Conservation (phyloP, 805 yeast species). For the Pichia rugopelliculosa region DNA sequence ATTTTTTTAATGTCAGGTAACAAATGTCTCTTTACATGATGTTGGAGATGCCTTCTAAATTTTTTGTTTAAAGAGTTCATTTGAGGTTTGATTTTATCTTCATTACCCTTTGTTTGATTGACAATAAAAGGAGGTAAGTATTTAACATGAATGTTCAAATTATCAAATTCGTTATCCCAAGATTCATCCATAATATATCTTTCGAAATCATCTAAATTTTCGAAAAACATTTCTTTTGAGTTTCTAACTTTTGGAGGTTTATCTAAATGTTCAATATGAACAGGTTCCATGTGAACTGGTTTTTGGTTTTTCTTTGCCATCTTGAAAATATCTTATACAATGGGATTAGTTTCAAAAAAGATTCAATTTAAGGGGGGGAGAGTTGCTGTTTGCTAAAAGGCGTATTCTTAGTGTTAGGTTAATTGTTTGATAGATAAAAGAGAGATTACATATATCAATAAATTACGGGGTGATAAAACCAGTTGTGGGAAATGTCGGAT, state of each 20-base stretch:
- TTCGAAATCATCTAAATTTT: conserved; percentile 56
- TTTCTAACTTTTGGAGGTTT: conserved; percentile 25
- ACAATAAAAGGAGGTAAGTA: conserved; percentile 72
- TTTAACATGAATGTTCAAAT: conserved; percentile 55
- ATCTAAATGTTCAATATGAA: conserved; percentile 24
- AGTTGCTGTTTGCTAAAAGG: too few relatives aligned
- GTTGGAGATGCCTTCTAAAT: conserved; percentile 66
- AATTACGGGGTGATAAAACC: too few relatives aligned
- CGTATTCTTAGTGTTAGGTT: too few relatives aligned
- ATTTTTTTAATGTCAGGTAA: conserved; percentile 56
- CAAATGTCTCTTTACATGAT: conserved; percentile 66
- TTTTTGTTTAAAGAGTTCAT: conserved; percentile 66
- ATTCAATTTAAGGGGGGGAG: too few relatives aligned
- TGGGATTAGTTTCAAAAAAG: not conserved
- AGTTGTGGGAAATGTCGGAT: too few relatives aligned
- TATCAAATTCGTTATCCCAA: conserved; percentile 69
- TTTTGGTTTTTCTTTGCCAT: conserved; percentile 22
- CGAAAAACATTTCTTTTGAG: conserved; percentile 38
- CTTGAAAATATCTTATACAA: not conserved
- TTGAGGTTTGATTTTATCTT: conserved; percentile 64
- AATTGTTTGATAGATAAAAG: too few relatives aligned
- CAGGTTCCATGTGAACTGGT: conserved; percentile 21
- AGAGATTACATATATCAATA: too few relatives aligned
- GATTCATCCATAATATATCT: conserved; percentile 61
- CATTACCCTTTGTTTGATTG: conserved; percentile 58